Evolutionary conservation across 2,329 filamentous ascomycete genomes (phyloP), one percentile per base, ranked within the genome.

Genomic region (Sporothrix dimorphospora): DNA sequence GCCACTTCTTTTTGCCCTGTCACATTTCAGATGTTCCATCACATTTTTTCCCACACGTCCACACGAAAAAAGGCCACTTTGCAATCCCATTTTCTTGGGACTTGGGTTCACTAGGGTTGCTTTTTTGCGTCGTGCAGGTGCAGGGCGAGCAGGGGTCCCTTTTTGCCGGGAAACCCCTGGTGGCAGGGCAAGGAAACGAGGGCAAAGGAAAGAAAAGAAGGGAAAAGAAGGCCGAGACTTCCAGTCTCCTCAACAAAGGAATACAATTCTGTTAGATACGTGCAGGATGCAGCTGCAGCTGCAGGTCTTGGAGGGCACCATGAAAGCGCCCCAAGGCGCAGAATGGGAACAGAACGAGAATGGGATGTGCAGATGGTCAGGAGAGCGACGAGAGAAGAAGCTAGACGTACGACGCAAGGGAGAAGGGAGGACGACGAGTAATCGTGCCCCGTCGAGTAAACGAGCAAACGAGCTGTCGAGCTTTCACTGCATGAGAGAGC

Each of bases 261-360:
- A 40, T 34, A n/a, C 57, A 40, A 24, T 24, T 66, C 2, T 57
- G 30, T n/a, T n/a, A n/a, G n/a, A n/a, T 34, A 57, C 59, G 38
- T 45, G 38, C 27, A 49, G 63, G 16, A 51, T 51, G 65, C 45
- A 34, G 45, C 45, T 63, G 34, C 38, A 63, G 27, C 65, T 67
- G 61, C 61, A 59, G 55, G 14, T 9, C 19, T 19, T 42, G 27
- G 19, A 16, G 34, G 4, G 42, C 38, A n/a, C 27, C 53, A 45
- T 65, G n/a, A 11, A 53, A 19, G 65, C 42, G 16, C 21, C 8
- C 7, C 5, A 38, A 40, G 66, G 66, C 34, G 66, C 66, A 21
- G n/a, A 55, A 55, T 69, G 49, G 34, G 66, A 69, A 69, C 34
- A 55, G 49, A 68, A 53, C 45, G 30, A 68, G 47, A 40, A 30